Base-by-base conservation (phyloP, 164 flowering plant genomes). In the Magnolia changhungtana region DNA sequence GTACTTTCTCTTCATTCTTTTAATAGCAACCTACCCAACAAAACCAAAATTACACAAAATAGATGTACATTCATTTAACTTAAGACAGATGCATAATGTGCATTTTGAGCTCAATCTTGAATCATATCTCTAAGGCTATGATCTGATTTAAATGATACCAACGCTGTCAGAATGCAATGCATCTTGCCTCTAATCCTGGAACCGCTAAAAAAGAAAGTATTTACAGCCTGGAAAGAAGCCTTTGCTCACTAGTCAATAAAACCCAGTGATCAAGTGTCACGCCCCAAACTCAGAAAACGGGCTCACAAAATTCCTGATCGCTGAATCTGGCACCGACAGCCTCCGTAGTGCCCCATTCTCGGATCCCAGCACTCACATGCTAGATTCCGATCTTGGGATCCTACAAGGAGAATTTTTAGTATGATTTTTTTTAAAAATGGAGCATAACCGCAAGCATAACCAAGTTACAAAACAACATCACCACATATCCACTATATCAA, bases 1-100 rank as follows among this genome's bases (percentile, higher is more conserved):
- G 77, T 93, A 96, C 68, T 90, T 96, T 68, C 89, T 91, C 89
- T 94, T 94, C 99, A 96, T 96, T 80, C 89, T 90, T 76, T 96
- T 96, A 4, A 96, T 88, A 14, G 99, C 99, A 74, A 96, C 99
- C 99, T 96, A 81, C 58, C 20, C 77, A 75, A 19, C 49, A 1
- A n/a, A 63, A 27, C 49, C 50, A 67, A 29, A 23, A 31, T 13
- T 3, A 16, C 50, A 65, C 10, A 13, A 52, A 52, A 14, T 9
- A 4, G 10, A 29, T 29, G 31, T 29, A 29, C 31, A 29, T 29
- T 29, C 2, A 29, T 29, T 29, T 8, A 52, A 52, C 16, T 8
- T 10, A 52, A 14, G 49, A 10, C 27, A 29, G 20, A 9, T 3
- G 9, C 27, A 3, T 20, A n/a, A 8, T 6, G 9, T 66, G 31